phyloP scores from a whole-genome alignment of 139 green algal genomes.

The Yamagishiella unicocca region DNA sequence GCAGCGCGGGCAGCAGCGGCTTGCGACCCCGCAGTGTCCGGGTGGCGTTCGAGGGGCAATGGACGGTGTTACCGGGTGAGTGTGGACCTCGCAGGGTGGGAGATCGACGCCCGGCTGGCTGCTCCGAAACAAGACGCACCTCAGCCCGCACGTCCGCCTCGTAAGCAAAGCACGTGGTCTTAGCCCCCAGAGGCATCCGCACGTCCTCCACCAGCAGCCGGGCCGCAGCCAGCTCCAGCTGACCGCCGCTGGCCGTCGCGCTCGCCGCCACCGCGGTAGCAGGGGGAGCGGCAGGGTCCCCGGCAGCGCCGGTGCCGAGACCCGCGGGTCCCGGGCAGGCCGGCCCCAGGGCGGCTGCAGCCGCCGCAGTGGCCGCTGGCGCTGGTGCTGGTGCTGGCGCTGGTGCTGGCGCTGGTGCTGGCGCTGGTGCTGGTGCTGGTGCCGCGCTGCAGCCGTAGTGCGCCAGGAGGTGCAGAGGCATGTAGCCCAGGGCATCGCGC shows the following conservation, averaged over 20 bases:
- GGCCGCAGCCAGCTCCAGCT: slow-evolving; percentile 39
- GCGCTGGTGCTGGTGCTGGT: no score
- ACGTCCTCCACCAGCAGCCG: slow-evolving; percentile 46
- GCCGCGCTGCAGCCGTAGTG: slow-evolving; percentile 41
- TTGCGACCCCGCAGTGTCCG: no score
- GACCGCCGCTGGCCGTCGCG: not conserved
- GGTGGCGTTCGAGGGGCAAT: no score
- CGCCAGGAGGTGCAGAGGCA: slow-evolving; percentile 32
- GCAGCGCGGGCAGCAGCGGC: no score
- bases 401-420: not conserved
- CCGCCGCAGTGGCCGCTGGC: not conserved
- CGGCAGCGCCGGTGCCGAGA: not conserved
- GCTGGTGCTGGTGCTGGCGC: not conserved
- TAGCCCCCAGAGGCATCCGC: slow-evolving; percentile 35
- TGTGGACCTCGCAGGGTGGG: no score
- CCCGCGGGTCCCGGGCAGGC: not conserved
- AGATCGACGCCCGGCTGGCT: no score
- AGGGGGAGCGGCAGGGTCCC: not conserved
- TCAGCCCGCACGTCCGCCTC: slow-evolving; percentile 38
- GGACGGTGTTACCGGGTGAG: no score
- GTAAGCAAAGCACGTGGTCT: slow-evolving; percentile 47
- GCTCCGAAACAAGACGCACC: no score
- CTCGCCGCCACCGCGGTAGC: not conserved
- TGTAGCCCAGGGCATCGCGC: slow-evolving; percentile 43
- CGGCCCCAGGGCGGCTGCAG: not conserved